Conservation (phyloP, 75 land plant genomes). For the Picea glauca region DNA sequence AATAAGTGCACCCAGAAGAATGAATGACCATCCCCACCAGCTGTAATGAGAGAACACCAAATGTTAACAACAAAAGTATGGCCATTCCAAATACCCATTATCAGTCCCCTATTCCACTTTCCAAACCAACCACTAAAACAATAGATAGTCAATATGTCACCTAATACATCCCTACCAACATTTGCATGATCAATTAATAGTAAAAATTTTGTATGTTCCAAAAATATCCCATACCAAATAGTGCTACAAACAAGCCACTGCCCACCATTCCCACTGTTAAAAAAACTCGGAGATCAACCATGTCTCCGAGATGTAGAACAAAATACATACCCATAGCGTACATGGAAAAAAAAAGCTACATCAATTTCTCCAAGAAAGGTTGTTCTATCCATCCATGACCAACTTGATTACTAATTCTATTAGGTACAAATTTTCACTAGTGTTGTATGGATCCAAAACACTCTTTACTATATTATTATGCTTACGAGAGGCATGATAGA, state of each 20-base stretch:
- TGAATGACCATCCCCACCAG: slow-evolving; percentile 89
- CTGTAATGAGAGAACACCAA: slow-evolving; percentile 64
- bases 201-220: slow-evolving; percentile 20
- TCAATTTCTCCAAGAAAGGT: slow-evolving; percentile 71
- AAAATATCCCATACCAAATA: too few species aligned
- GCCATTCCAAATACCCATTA: slow-evolving; percentile 93
- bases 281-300: too few species aligned
- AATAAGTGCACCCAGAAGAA: slow-evolving; percentile 61
- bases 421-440: too few species aligned
- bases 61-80: slow-evolving; percentile 86
- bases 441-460: slow-evolving; percentile 40
- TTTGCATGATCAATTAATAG: slow-evolving; percentile 57
- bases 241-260: too few species aligned
- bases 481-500: slow-evolving; percentile 65
- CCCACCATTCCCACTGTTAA: too few species aligned
- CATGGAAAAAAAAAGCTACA: slow-evolving; percentile 51
- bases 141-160: slow-evolving; percentile 91
- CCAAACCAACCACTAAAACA: slow-evolving; percentile 82
- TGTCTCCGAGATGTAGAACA: slow-evolving; percentile 64
- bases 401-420: neutral
- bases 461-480: slow-evolving; percentile 73
- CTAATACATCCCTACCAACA: slow-evolving; percentile 78
- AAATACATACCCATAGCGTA: slow-evolving; percentile 72
- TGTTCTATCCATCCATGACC: slow-evolving; percentile 33
- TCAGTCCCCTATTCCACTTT: slow-evolving; percentile 72